Base-by-base conservation (phyloP, 768 basidiomycete species). In the Trametes punicea region DNA sequence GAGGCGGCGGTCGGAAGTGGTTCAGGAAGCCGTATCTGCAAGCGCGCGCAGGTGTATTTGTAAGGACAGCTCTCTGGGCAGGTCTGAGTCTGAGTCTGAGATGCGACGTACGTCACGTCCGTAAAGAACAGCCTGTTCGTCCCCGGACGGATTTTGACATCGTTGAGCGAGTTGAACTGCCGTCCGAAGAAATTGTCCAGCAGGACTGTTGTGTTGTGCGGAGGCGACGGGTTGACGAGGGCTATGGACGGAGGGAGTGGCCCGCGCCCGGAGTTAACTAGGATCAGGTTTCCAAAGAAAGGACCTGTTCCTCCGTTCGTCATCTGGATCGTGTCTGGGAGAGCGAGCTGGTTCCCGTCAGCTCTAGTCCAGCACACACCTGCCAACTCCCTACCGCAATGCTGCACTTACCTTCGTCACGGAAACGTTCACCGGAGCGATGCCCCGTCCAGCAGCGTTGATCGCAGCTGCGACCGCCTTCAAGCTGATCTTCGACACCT, bases 131-230 rank as follows among this genome's bases (percentile, higher is more conserved):
- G 62, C 34, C 80, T 80, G 33, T 83, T 82, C 58, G 78, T 85
- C 4, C 70, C 69, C 1, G 86, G 87, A 49, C 89, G 83, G 3
- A 90, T 73, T 62, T 88, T 90, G 56, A 87, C 75, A 60, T 93
- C 90, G 67, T 91, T 89, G 46, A 92, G 67, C 1, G 89, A 89
- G 70, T 88, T 90, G 72, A 90, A 93, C 61, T 90, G 88, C 2
- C 87, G 75, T 2, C 89, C 89, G 62, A 81, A 87, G 70, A 79
- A 89, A 71, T 90, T 92, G 70, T 91, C 87, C 57, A 92, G 69
- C 15, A 92, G 68, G 27, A 87, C 78, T 0, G 86, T 90, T 3
- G 79, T 71, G 52, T 90, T 87, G 70, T 83, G 76, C 0, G 88
- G 88, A 7, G 79, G 65, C 3, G 63, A 65, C 0, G 88, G 86